Evolutionary conservation across 192 early-diverging fungal genomes (phyloP).

Genomic region (Entophlyctis helioformis): DNA sequence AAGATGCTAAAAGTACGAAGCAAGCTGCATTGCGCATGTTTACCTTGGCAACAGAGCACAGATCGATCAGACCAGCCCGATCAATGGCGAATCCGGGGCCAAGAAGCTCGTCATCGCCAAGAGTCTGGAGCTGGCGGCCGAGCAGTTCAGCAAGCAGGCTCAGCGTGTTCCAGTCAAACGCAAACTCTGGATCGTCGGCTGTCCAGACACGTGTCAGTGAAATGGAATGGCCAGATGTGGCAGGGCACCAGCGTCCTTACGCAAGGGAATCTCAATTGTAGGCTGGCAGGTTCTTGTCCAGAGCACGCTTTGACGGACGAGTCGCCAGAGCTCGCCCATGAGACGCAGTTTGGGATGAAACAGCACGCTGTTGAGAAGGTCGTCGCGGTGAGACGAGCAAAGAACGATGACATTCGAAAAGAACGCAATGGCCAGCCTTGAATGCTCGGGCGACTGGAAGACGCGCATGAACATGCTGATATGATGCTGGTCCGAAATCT

Average conservation of each 20-base stretch:
- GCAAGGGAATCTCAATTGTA: neutral
- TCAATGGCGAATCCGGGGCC: conserved; percentile 24
- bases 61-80: conserved; percentile 35
- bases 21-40: conserved; percentile 10
- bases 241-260: neutral
- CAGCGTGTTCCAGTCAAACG: conserved; percentile 44
- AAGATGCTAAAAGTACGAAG: too few species aligned
- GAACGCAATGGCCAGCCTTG: too few species aligned
- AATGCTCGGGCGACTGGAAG: too few species aligned
- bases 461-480: too few species aligned
- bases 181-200: conserved; percentile 17
- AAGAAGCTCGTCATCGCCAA: conserved; percentile 83
- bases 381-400: too few species aligned
- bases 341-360: neutral
- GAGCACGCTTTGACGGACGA: conserved; percentile 9
- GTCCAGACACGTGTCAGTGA: conserved; percentile 3
- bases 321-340: neutral
- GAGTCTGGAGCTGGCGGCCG: conserved; percentile 57
- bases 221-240: too few species aligned
- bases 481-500: too few species aligned
- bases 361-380: too few species aligned
- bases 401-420: too few species aligned
- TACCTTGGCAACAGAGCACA: conserved; percentile 46
- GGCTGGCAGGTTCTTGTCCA: conserved; percentile 14
- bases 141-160: conserved; percentile 64